These are phyloP conservation scores for Wickerhamomyces sp. DNA, from an alignment of 1,139 yeast genomes.

Conservation along the genomic window DNA sequence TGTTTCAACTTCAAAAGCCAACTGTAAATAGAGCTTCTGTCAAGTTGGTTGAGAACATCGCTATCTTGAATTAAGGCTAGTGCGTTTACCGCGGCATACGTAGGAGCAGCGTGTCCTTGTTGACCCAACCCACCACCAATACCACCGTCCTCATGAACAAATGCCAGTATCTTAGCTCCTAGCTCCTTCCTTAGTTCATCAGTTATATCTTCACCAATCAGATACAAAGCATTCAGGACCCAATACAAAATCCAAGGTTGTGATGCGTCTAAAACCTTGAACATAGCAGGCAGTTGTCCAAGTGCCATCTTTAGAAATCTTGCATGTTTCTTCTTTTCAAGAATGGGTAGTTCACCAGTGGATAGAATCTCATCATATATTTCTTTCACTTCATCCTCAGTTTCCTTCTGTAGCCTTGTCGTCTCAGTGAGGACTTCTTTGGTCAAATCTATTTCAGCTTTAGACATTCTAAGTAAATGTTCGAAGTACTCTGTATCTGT, in stretches of 20 bases:
- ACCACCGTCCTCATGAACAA: constrained; percentile 50
- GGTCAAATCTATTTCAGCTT: constrained; percentile 7
- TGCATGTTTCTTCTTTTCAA: constrained; percentile 27
- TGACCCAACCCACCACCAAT: constrained; percentile 85
- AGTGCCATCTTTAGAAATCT: constrained; percentile 39
- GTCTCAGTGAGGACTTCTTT: constrained; percentile 34
- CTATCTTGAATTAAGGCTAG: constrained; percentile 49
- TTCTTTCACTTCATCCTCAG: constrained; percentile 32
- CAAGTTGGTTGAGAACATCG: constrained; percentile 37
- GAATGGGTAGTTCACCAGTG: constrained; percentile 17
- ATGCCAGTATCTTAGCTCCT: constrained; percentile 27
- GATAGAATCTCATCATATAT: constrained; percentile 25
- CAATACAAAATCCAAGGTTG: constrained; percentile 91
- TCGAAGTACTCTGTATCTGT: constrained; percentile 10
- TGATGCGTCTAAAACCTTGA: constrained; percentile 65
- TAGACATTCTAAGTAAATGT: constrained; percentile 12
- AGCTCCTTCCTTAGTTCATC: constrained; percentile 21
- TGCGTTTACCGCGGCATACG: constrained; percentile 73
- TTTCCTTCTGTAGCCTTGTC: constrained; percentile 36
- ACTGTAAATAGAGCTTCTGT: constrained; percentile 42
- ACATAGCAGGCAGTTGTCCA: constrained; percentile 41
- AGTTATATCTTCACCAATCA: constrained; percentile 32
- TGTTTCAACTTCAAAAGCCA: constrained; percentile 69
- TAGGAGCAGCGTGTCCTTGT: constrained; percentile 77
- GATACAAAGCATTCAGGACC: constrained; percentile 54